phyloP scores from a whole-genome alignment of 2,329 filamentous ascomycete species.

The Amesomyces nigricolor region DNA sequence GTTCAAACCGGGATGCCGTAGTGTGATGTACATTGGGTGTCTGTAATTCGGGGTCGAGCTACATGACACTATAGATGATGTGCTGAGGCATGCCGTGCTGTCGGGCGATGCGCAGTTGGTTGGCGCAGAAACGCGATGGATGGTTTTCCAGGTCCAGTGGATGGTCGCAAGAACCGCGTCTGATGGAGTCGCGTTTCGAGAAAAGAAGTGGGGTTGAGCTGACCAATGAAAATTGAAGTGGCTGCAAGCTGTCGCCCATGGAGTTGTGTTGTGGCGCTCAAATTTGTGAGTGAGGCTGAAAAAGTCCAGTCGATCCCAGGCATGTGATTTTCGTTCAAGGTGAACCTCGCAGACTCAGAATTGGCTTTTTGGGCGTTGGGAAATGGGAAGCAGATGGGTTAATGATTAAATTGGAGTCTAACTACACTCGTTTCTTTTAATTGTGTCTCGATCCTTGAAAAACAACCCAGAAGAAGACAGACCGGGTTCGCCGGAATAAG shows the following conservation, averaged over 20 bases:
- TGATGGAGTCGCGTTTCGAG: constrained; percentile 2
- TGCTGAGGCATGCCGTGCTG: background rate
- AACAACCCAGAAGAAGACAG: background rate
- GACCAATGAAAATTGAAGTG: constrained; percentile 1
- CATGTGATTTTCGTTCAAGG: background rate
- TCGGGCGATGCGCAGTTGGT: background rate
- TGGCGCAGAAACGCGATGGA: constrained; percentile 1
- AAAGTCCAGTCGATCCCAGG: background rate
- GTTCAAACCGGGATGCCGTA: background rate
- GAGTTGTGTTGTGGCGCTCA: constrained; percentile 9
- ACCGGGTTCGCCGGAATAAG: too few relatives aligned
- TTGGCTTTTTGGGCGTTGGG: background rate
- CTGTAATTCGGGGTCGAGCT: background rate
- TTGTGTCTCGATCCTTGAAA: background rate
- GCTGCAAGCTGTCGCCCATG: background rate
- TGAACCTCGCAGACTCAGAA: too few relatives aligned
- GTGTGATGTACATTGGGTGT: too few relatives aligned
- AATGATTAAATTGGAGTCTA: background rate
- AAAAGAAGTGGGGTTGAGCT: background rate
- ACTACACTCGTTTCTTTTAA: background rate
- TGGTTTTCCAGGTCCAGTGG: background rate
- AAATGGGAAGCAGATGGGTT: background rate
- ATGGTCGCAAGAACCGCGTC: background rate
- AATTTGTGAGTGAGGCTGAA: constrained; percentile 12
- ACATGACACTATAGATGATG: background rate